Base-by-base conservation (phyloP, 345 rosid species). In the Excoecaria cochinchinensis region DNA sequence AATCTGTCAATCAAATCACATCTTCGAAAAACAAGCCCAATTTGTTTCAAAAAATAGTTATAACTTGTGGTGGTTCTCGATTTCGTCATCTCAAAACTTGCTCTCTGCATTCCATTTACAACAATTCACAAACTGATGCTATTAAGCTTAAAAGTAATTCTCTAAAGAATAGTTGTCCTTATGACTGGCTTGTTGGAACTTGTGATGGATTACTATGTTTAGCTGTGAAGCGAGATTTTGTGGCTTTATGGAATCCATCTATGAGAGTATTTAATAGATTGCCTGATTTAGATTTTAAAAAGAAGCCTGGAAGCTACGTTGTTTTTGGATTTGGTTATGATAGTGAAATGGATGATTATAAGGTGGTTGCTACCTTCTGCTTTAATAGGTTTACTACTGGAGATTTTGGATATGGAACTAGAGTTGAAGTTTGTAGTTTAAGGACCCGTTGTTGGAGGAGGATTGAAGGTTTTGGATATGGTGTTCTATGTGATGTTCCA, bases 321-420 rank as follows among this genome's bases (percentile, higher is more conserved):
- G 70, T 73, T 62, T 73, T 62, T 31, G 76, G 76, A 25, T 73
- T 62, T 50, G 76, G 76, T 50, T 73, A 73, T 73, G 76, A 73
- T 63, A 50, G 69, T 25, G 24, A 31, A 52, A 36, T 48, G 5
- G 76, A 63, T 63, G 76, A 73, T 51, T 73, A 73, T 13, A 73
- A 73, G 76, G 61, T 62, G 57, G 69, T 73, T 13, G 69, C 47
- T 13, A 47, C 63, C 31, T 60, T 61, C 58, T 61, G 60, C 58
- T 62, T 36, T 63, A 50, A 13, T 62, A 52, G 36, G 47, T 9
- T 24, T 36, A 8, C 8, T 25, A 46, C n/a, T 47, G 36, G 15
- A 31, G 60, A 36, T 9, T 8, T 15, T 19, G 46, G 59, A 40
- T 73, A 61, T 47, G 57, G 15, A 12, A 61, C 52, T 46, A 46